Conservation (phyloP, 106 monocot species). For the Platanthera zijinensis region DNA sequence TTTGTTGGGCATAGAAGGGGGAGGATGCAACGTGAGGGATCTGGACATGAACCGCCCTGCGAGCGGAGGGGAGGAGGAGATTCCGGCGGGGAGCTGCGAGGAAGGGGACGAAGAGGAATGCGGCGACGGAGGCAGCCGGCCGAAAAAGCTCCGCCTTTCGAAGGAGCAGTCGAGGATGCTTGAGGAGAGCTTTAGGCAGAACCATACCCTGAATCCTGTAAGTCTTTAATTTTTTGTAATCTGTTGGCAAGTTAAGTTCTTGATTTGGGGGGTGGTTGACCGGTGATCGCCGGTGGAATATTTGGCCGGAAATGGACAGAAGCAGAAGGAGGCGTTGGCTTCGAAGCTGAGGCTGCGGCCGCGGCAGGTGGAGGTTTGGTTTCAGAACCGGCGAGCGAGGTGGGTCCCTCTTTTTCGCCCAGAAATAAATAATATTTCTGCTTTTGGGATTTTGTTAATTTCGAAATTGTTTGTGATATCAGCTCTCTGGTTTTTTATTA, state of each 20-base stretch:
- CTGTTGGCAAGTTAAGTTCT: background rate
- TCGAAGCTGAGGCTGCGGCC: conserved; percentile 64
- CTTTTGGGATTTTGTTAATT: background rate
- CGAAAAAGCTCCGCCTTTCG: conserved; percentile 80
- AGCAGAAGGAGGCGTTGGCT: conserved; percentile 85
- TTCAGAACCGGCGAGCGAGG: conserved; percentile 95
- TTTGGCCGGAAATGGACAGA: conserved; percentile 30
- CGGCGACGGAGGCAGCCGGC: conserved; percentile 17
- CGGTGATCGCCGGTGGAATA: no score
- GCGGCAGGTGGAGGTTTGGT: conserved; percentile 96
- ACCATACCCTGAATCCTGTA: conserved; percentile 83
- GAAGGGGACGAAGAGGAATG: conserved; percentile 33
- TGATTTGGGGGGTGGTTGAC: background rate
- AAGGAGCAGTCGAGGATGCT: conserved; percentile 82
- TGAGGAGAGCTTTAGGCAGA: conserved; percentile 83
- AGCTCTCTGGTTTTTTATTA: no score
- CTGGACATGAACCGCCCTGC: conserved; percentile 83
- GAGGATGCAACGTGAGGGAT: conserved; percentile 39
- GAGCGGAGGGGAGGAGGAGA: conserved; percentile 36
- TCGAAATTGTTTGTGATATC: no score
- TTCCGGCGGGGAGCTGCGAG: conserved; percentile 38
- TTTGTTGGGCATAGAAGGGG: conserved; percentile 18
- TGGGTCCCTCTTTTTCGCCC: conserved; percentile 3
- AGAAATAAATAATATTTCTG: no score
- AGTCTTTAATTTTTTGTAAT: background rate